Conservation (phyloP, 1,284 basidiomycete species). For the Trichosporon faecale region DNA sequence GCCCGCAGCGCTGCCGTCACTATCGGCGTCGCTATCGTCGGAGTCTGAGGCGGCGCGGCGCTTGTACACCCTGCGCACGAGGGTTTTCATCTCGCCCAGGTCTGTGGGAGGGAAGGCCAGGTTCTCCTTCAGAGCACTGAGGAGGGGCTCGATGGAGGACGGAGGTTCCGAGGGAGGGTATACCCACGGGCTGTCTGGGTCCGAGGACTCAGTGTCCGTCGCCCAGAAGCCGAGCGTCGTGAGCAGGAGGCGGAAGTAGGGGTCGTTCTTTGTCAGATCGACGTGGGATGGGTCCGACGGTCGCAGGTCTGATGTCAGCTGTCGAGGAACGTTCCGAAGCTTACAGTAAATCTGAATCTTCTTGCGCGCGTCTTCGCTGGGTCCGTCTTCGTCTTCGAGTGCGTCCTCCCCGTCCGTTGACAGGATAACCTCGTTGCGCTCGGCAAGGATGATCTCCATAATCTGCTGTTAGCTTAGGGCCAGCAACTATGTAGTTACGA, state of each 20-base stretch:
- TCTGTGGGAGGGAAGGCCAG: conserved; percentile 28
- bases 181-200: conserved; percentile 31
- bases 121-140: conserved; percentile 41
- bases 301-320: conserved; percentile 61
- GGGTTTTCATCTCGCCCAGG: conserved; percentile 35
- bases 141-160: conserved; percentile 28
- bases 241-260: conserved; percentile 76
- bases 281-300: conserved; percentile 69
- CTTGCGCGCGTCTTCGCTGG: conserved; percentile 66
- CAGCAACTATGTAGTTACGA: not conserved
- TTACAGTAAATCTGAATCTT: conserved; percentile 74
- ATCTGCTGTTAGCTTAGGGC: conserved; percentile 56
- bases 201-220: conserved; percentile 23
- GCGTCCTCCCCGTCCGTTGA: conserved; percentile 60
- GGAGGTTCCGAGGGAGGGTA: conserved; percentile 36
- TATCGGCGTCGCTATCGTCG: conserved; percentile 65
- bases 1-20: conserved; percentile 20
- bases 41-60: conserved; percentile 62
- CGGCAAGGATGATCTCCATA: conserved; percentile 63
- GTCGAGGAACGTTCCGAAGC: conserved; percentile 34
- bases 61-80: conserved; percentile 26
- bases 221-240: conserved; percentile 41
- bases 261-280: conserved; percentile 70
- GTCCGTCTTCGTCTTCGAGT: conserved; percentile 53
- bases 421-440: conserved; percentile 67